Evolutionary conservation across 305 asterid genomes (phyloP).

Genomic region (Ajuga reptans): DNA sequence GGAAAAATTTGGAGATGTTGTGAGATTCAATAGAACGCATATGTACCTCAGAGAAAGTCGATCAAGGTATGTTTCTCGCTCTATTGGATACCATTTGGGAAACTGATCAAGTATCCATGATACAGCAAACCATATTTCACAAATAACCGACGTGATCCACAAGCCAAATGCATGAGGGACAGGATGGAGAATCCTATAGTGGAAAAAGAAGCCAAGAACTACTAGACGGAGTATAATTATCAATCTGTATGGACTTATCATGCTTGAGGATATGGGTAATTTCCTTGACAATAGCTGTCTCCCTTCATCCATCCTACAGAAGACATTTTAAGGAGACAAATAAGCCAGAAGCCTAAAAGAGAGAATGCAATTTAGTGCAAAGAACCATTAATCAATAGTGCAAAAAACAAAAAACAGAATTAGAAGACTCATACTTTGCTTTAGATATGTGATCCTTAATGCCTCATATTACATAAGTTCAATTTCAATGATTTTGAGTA

Average conservation of each 20-base stretch:
- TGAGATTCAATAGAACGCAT: background rate
- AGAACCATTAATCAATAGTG: background rate
- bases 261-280: constrained; percentile 71
- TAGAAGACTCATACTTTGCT: background rate
- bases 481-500: background rate
- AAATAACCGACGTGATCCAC: constrained; percentile 82
- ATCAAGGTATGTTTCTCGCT: constrained; percentile 83
- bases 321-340: constrained; percentile 10
- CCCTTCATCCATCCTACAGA: constrained; percentile 80
- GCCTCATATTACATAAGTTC: background rate
- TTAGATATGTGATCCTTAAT: background rate
- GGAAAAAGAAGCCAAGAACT: constrained; percentile 74
- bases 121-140: constrained; percentile 88
- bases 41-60: constrained; percentile 67
- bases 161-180: constrained; percentile 62
- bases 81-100: constrained; percentile 79
- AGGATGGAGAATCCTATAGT: constrained; percentile 68
- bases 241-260: constrained; percentile 68
- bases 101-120: constrained; percentile 94
- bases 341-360: background rate
- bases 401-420: background rate
- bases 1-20: background rate
- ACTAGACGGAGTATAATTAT: constrained; percentile 59
- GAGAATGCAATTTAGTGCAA: background rate
- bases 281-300: constrained; percentile 82